Conservation (phyloP, 192 early-diverging fungal genomes). For the Linnemannia schmuckeri region DNA sequence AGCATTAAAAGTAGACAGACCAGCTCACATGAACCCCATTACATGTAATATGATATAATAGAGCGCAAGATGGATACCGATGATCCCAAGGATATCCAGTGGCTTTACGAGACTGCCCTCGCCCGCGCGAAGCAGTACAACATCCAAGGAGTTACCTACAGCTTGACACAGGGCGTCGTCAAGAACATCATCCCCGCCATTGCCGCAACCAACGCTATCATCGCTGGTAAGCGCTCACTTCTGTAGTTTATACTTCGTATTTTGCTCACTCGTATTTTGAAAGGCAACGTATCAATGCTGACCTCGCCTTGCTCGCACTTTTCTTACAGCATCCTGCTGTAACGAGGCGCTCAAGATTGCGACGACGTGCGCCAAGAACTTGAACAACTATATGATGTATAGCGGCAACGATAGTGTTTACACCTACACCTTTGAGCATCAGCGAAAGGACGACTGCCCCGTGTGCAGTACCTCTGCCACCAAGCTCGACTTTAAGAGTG, state of each 20-base stretch:
- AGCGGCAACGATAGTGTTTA: slow-evolving; percentile 92
- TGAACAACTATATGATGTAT: slow-evolving; percentile 99
- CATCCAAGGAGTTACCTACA: slow-evolving; percentile 90
- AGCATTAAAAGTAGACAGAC: background rate
- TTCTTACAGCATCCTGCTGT: slow-evolving; percentile 83
- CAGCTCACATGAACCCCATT: background rate
- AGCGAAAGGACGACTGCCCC: slow-evolving; percentile 88
- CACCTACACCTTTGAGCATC: slow-evolving; percentile 88
- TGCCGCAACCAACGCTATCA: slow-evolving; percentile 90
- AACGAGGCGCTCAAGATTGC: slow-evolving; percentile 96
- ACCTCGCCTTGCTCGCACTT: slow-evolving; percentile 1
- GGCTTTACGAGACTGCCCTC: slow-evolving; percentile 77
- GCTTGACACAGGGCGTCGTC: slow-evolving; percentile 95
- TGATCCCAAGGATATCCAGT: slow-evolving; percentile 81
- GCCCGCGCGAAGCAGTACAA: slow-evolving; percentile 83
- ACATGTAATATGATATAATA: slow-evolving; percentile 9
- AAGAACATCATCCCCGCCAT: slow-evolving; percentile 99
- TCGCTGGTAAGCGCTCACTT: slow-evolving; percentile 60
- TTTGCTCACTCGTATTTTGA: background rate
- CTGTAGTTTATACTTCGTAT: background rate
- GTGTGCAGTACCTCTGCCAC: slow-evolving; percentile 84
- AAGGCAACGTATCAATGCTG: slow-evolving; percentile 6
- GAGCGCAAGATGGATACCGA: slow-evolving; percentile 82
- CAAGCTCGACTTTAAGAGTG: slow-evolving; percentile 62
- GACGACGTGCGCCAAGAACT: slow-evolving; percentile 78